Evolutionary conservation across 805 yeast species (phyloP).

Genomic region (Pichia californica): DNA sequence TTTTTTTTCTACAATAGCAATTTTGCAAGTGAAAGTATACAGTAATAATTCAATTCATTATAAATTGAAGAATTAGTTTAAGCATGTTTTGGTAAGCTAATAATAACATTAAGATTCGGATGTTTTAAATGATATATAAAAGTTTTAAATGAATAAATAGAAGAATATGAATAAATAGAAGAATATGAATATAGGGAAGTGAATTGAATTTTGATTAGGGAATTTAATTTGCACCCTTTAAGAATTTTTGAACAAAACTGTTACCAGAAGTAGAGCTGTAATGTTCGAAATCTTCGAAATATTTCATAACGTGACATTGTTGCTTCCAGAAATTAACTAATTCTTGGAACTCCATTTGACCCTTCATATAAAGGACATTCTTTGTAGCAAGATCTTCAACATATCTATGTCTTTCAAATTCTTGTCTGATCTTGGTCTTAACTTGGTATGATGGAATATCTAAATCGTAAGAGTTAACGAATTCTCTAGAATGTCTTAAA

Average conservation of each 20-base stretch:
- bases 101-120: too few relatives aligned
- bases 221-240: slow-evolving; percentile 44
- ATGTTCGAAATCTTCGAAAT: slow-evolving; percentile 61
- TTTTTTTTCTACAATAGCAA: too few relatives aligned
- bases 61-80: too few relatives aligned
- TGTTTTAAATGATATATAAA: too few relatives aligned
- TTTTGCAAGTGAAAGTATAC: too few relatives aligned
- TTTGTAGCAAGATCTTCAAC: slow-evolving; percentile 59
- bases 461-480: slow-evolving; percentile 59
- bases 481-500: slow-evolving; percentile 47
- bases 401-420: slow-evolving; percentile 77
- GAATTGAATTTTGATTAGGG: slow-evolving; percentile 15
- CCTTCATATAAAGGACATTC: slow-evolving; percentile 70
- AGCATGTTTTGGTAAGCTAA: too few relatives aligned
- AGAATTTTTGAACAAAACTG: slow-evolving; percentile 66
- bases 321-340: slow-evolving; percentile 87
- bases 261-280: slow-evolving; percentile 51
- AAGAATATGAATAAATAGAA: slow-evolving; percentile 26
- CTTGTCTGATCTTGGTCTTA: slow-evolving; percentile 81
- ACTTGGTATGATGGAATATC: slow-evolving; percentile 74
- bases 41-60: too few relatives aligned
- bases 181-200: slow-evolving; percentile 26
- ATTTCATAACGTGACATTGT: slow-evolving; percentile 75
- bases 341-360: slow-evolving; percentile 88
- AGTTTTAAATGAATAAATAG: not conserved